phyloP scores from a whole-genome alignment of 2,329 filamentous ascomycete species.

The Tothia fuscella region DNA sequence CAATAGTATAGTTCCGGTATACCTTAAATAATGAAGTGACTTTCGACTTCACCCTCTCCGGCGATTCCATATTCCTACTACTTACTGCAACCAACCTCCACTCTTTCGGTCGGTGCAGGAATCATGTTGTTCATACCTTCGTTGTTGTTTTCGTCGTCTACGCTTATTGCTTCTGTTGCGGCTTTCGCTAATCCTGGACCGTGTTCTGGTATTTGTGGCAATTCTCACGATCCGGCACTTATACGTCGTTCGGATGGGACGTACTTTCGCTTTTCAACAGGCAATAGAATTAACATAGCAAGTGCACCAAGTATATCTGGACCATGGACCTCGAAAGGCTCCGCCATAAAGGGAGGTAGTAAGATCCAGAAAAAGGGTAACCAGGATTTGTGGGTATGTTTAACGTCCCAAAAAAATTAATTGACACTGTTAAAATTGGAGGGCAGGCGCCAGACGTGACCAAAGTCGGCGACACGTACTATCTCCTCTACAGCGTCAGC shows the following conservation, averaged over 20 bases:
- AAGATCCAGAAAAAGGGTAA: constrained; percentile 35
- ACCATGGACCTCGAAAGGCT: constrained; percentile 39
- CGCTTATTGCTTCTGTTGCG: no score
- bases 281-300: constrained; percentile 37
- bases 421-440: background rate
- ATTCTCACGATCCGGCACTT: constrained; percentile 38
- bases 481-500: constrained; percentile 56
- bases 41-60: no score
- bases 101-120: no score
- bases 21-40: no score
- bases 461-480: constrained; percentile 46
- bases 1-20: no score
- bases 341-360: constrained; percentile 33
- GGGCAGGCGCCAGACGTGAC: constrained; percentile 50
- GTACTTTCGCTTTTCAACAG: constrained; percentile 44
- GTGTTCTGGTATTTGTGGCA: constrained; percentile 31
- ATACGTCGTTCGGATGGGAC: constrained; percentile 37
- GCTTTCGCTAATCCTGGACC: constrained; percentile 29
- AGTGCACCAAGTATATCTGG: constrained; percentile 36
- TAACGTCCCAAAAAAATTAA: background rate
- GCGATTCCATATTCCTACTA: no score
- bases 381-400: constrained; percentile 37
- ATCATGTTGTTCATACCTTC: no score
- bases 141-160: no score
- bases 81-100: no score